A percentile compares a stretch with the other conserved stretches of the same genome.
Conservation (phyloP, 2,329 filamentous ascomycete species). For the Helminthosporium solani region DNA sequence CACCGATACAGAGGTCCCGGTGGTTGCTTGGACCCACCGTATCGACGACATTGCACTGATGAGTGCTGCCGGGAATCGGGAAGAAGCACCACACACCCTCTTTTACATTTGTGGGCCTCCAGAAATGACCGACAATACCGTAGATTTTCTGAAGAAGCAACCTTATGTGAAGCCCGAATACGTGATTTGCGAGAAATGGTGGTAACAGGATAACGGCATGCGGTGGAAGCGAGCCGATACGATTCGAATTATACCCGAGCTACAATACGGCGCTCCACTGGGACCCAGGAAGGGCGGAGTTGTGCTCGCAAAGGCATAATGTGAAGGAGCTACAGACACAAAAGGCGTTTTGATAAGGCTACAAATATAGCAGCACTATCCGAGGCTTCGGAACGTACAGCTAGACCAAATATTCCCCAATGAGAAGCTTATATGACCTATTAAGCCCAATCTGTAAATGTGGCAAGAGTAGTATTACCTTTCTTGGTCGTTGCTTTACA, state of each 20-base stretch:
- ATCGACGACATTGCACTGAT: conserved; percentile 43
- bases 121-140: conserved; percentile 51
- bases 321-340: not conserved
- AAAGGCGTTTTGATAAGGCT: not conserved
- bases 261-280: not conserved
- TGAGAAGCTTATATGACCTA: conserved; percentile 1
- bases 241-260: not conserved
- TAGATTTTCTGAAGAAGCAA: conserved; percentile 42
- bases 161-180: conserved; percentile 41
- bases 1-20: conserved; percentile 30
- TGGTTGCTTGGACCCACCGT: conserved; percentile 35
- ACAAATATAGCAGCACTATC: not conserved
- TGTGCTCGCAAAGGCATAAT: not conserved
- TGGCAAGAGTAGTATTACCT: not conserved
- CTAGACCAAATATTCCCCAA: not conserved
- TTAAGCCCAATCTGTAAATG: not conserved
- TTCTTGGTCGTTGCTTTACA: not conserved
- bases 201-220: conserved; percentile 35
- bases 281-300: not conserved
- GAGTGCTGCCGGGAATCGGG: conserved; percentile 39
- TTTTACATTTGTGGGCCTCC: conserved; percentile 53
- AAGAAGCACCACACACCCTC: conserved; percentile 41
- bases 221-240: not conserved
- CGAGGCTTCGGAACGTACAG: not conserved
- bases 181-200: conserved; percentile 55